Evolutionary conservation across 2,329 filamentous ascomycete species (phyloP).

Genomic region (Sporothrix schenckii): DNA sequence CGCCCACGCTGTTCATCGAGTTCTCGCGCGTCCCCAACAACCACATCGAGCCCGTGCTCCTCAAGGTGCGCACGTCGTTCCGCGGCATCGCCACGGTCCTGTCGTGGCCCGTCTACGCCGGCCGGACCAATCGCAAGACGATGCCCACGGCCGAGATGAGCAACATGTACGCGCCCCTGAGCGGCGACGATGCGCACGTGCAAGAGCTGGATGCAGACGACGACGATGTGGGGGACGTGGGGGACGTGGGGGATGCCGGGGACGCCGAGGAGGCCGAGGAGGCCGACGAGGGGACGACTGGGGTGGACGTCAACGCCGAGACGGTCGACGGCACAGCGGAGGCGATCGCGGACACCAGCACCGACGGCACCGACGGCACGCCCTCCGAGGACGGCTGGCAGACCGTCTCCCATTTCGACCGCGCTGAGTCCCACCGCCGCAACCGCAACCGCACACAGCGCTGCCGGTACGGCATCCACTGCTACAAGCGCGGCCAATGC

Average conservation of each 20-base stretch:
- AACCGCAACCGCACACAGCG: neutral
- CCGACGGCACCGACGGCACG: too few relatives aligned
- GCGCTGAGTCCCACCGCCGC: constrained; percentile 7
- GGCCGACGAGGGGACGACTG: neutral
- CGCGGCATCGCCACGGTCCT: neutral
- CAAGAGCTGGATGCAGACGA: neutral
- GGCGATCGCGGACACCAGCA: too few relatives aligned
- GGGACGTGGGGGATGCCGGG: neutral
- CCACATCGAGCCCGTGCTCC: constrained; percentile 4
- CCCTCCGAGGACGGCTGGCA: neutral
- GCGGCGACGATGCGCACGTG: neutral
- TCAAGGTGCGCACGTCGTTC: neutral
- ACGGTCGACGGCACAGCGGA: too few relatives aligned
- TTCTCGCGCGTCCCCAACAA: constrained; percentile 19
- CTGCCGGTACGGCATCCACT: constrained; percentile 14
- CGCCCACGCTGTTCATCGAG: constrained; percentile 22
- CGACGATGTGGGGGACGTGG: neutral
- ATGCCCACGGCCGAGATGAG: neutral
- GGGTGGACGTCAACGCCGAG: neutral
- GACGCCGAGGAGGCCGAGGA: neutral
- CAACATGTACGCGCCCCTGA: constrained; percentile 7
- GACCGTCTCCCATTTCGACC: neutral
- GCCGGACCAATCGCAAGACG: neutral
- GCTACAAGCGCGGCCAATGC: constrained; percentile 27
- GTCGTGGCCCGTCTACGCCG: constrained; percentile 21